Conservation (phyloP, 2,329 filamentous ascomycete species). For the Diaporthe helianthi region DNA sequence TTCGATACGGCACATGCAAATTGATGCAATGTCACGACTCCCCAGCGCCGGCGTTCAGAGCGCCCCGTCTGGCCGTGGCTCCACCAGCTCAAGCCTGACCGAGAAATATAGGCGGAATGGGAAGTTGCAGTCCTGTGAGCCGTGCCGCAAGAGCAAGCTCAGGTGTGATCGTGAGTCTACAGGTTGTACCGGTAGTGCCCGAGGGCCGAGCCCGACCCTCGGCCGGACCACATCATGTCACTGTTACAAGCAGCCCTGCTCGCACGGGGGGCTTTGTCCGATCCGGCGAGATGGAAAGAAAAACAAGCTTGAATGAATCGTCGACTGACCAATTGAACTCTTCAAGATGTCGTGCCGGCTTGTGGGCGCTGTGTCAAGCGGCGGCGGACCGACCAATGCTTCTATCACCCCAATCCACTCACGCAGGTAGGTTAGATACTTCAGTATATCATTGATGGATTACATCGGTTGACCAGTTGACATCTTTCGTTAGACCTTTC, state of each 20-base stretch:
- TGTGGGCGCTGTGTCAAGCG: slow-evolving; percentile 45
- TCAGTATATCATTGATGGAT: too few species aligned
- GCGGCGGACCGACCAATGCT: slow-evolving; percentile 42
- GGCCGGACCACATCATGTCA: too few species aligned
- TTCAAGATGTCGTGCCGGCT: slow-evolving; percentile 41
- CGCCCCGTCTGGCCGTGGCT: slow-evolving; percentile 32
- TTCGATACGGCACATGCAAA: neutral
- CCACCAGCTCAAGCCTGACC: slow-evolving; percentile 36
- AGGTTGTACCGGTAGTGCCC: too few species aligned
- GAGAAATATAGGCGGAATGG: slow-evolving; percentile 46
- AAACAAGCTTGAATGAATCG: neutral
- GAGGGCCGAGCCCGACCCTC: too few species aligned
- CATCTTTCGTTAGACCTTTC: too few species aligned
- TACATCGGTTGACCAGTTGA: too few species aligned
- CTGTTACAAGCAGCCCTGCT: too few species aligned
- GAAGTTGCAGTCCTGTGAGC: slow-evolving; percentile 46
- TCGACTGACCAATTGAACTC: neutral
- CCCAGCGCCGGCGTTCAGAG: slow-evolving; percentile 31
- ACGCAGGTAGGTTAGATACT: slow-evolving; percentile 38
- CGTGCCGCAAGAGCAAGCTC: slow-evolving; percentile 45
- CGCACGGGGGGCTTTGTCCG: neutral
- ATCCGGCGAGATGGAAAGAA: neutral
- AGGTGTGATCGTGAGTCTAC: slow-evolving; percentile 43
- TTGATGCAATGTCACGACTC: slow-evolving; percentile 22
- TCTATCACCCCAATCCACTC: slow-evolving; percentile 45